Conservation (phyloP, 768 basidiomycete genomes). For the Pleurotus djamor region DNA sequence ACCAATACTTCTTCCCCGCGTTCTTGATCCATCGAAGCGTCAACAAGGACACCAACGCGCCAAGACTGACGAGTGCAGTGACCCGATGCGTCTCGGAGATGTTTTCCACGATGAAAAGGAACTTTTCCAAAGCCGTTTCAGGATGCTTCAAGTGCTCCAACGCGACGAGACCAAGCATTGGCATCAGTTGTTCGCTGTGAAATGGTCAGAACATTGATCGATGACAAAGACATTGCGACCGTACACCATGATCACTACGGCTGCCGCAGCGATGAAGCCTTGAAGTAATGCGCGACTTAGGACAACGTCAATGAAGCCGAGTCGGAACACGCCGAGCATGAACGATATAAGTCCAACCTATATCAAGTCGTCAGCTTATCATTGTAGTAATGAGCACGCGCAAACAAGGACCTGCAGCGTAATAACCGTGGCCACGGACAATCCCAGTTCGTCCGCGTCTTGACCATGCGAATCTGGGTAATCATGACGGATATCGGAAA, state of each 20-base stretch:
- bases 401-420: slow-evolving; percentile 66
- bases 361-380: not conserved
- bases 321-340: slow-evolving; percentile 79
- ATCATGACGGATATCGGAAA: slow-evolving; percentile 64
- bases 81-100: slow-evolving; percentile 54
- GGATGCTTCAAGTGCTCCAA: slow-evolving; percentile 56
- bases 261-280: slow-evolving; percentile 86
- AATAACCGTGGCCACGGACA: slow-evolving; percentile 77
- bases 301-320: slow-evolving; percentile 94
- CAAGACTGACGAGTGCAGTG: slow-evolving; percentile 76
- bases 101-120: slow-evolving; percentile 69
- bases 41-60: slow-evolving; percentile 66
- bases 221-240: slow-evolving; percentile 17
- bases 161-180: slow-evolving; percentile 79
- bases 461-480: slow-evolving; percentile 35
- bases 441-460: slow-evolving; percentile 50
- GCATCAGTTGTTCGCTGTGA: slow-evolving; percentile 76
- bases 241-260: slow-evolving; percentile 82
- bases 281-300: slow-evolving; percentile 85
- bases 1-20: slow-evolving; percentile 58
- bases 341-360: slow-evolving; percentile 87
- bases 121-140: slow-evolving; percentile 72
- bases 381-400: not conserved
- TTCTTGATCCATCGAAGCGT: slow-evolving; percentile 56
- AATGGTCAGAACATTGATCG: not conserved